Evolutionary conservation across 805 yeast genomes (phyloP).

Genomic region (Candida ficus): DNA sequence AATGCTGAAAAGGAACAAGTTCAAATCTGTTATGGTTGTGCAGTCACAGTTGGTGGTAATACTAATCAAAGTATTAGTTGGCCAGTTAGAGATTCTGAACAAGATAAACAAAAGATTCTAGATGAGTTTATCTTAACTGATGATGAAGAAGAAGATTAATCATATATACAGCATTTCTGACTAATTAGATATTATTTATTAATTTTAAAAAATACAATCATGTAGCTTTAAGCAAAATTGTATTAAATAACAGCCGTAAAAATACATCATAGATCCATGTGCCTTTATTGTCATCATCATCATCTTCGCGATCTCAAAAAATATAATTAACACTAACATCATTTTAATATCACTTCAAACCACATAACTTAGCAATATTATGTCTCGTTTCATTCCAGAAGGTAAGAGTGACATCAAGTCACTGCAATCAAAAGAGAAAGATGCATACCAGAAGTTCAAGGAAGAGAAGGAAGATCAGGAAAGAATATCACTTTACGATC

Average conservation of each 20-base stretch:
- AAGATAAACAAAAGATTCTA: constrained; percentile 33
- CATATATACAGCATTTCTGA: too few relatives aligned
- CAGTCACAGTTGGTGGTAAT: constrained; percentile 51
- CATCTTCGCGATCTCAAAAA: too few relatives aligned
- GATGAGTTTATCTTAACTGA: constrained; percentile 44
- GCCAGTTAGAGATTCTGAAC: constrained; percentile 28
- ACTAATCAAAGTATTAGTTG: constrained; percentile 33
- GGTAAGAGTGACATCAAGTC: constrained; percentile 23
- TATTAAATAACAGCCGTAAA: too few relatives aligned
- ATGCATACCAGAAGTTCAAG: constrained; percentile 14
- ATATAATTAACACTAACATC: too few relatives aligned
- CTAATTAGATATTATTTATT: too few relatives aligned
- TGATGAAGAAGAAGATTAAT: constrained; percentile 22
- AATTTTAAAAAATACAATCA: too few relatives aligned
- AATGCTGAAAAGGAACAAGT: constrained; percentile 15
- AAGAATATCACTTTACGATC: constrained; percentile 22
- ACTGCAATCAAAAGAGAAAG: constrained; percentile 15
- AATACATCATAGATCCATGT: too few relatives aligned
- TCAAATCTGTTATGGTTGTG: constrained; percentile 75
- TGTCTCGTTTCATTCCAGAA: constrained; percentile 26
- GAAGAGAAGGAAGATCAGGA: constrained; percentile 21
- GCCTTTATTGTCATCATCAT: too few relatives aligned
- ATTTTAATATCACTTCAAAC: too few relatives aligned
- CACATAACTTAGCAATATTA: background rate
- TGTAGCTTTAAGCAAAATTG: too few relatives aligned